These are phyloP conservation scores for Macrotyloma uniflorum DNA, from an alignment of 306 rosid species.

Conservation along the genomic window DNA sequence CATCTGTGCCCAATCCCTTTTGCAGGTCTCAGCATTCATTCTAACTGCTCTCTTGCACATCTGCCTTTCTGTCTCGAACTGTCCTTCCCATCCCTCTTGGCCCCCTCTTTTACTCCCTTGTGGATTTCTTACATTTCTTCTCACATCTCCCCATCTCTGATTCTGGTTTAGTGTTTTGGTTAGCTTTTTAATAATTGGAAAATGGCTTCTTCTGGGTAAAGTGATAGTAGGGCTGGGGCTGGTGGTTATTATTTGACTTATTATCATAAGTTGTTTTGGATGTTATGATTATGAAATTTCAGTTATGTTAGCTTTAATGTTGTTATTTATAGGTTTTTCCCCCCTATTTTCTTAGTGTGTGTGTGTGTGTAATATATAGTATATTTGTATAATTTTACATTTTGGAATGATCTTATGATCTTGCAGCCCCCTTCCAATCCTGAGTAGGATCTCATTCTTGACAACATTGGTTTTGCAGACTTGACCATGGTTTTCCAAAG, in stretches of 20 bases:
- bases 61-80: neutral
- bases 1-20: neutral
- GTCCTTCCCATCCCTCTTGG: neutral
- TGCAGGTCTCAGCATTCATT: neutral
- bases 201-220: neutral
- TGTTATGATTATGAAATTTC: neutral
- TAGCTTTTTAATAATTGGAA: neutral
- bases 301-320: neutral
- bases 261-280: neutral
- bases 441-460: neutral
- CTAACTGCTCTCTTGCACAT: neutral
- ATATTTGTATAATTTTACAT: neutral
- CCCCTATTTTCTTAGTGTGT: neutral
- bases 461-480: conserved; percentile 33
- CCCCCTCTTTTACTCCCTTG: neutral
- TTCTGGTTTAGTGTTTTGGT: neutral
- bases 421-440: neutral
- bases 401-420: neutral
- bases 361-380: neutral
- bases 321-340: neutral
- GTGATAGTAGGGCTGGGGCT: neutral
- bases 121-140: neutral
- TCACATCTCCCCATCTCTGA: neutral
- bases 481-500: conserved; percentile 35
- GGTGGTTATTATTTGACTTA: neutral